A percentile compares a stretch with the other conserved stretches of the same genome.
These are phyloP conservation scores for Polygonum aviculare DNA, from an alignment of 148 eudicot genomes.

Conservation along the genomic window DNA sequence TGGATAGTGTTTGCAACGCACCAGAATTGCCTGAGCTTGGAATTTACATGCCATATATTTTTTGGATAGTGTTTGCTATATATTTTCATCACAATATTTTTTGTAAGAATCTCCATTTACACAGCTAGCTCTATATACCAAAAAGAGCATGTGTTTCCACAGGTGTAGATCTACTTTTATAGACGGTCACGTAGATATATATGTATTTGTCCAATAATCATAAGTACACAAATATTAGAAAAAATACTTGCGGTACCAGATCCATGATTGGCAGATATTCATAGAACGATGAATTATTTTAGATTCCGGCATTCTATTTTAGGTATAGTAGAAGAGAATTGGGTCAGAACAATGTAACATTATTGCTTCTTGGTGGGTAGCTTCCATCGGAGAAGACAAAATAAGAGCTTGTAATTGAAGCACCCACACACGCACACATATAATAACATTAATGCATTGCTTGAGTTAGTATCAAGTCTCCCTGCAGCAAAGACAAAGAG, in stretches of 20 bases:
- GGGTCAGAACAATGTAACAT: neutral
- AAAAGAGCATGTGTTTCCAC: too few species aligned
- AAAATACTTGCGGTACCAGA: neutral
- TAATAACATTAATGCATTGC: conserved; percentile 31
- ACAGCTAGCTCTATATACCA: too few species aligned
- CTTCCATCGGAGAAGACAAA: neutral
- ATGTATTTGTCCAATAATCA: too few species aligned
- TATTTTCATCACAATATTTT: too few species aligned
- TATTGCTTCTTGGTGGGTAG: conserved; percentile 4
- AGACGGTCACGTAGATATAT: too few species aligned
- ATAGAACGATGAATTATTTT: neutral
- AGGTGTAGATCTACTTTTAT: too few species aligned
- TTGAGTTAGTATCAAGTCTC: conserved; percentile 44
- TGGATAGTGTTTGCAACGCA: too few species aligned
- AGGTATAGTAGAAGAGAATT: neutral
- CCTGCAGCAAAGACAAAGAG: conserved; percentile 20
- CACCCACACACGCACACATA: neutral
- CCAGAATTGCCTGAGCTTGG: too few species aligned
- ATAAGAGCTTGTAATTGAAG: conserved; percentile 23
- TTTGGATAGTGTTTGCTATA: too few species aligned
- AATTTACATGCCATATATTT: too few species aligned
- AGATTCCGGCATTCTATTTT: neutral
- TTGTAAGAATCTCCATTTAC: too few species aligned
- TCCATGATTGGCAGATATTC: conserved; percentile 1
- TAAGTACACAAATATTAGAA: neutral